Evolutionary conservation across 139 green algal genomes (phyloP).

Genomic region (Chlorella sp.): DNA sequence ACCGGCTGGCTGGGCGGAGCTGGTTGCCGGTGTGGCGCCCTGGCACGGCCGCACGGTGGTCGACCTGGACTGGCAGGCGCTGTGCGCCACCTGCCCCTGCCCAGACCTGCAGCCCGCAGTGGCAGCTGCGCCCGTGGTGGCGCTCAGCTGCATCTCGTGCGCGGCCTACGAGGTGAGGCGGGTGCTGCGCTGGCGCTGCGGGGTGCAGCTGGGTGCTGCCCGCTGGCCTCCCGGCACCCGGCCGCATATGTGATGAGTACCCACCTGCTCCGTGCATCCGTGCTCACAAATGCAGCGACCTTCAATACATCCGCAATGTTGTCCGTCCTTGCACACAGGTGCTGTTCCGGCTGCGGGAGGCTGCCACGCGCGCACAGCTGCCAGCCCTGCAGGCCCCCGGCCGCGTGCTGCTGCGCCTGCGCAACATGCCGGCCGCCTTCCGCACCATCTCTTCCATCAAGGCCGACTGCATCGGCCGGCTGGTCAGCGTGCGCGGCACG

Average conservation of each 20-base stretch:
- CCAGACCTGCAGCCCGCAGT: constrained; percentile 64
- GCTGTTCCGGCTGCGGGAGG: constrained; percentile 30
- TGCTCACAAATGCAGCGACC: too few relatives aligned
- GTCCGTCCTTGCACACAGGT: constrained; percentile 22
- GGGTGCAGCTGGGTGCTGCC: not conserved
- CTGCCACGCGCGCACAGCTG: not conserved
- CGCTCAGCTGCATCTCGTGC: constrained; percentile 59
- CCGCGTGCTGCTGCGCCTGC: constrained; percentile 54
- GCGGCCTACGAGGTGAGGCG: constrained; percentile 61
- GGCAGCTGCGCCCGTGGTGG: constrained; percentile 60
- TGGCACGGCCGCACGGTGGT: constrained; percentile 15
- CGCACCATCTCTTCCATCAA: constrained; percentile 50
- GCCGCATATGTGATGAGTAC: not conserved
- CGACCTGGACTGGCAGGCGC: constrained; percentile 44
- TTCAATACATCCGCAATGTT: not conserved
- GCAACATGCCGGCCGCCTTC: constrained; percentile 42
- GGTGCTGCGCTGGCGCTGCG: not conserved
- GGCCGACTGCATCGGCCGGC: constrained; percentile 52
- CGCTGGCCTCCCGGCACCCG: not conserved
- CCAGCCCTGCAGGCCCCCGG: constrained; percentile 11
- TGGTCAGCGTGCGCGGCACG: constrained; percentile 82
- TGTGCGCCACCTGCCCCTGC: constrained; percentile 33
- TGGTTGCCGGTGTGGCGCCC: not conserved
- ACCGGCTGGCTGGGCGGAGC: constrained; percentile 30
- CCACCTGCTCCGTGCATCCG: not conserved